Conservation (phyloP, 805 yeast genomes). For the Martiniozyma abietophila region DNA sequence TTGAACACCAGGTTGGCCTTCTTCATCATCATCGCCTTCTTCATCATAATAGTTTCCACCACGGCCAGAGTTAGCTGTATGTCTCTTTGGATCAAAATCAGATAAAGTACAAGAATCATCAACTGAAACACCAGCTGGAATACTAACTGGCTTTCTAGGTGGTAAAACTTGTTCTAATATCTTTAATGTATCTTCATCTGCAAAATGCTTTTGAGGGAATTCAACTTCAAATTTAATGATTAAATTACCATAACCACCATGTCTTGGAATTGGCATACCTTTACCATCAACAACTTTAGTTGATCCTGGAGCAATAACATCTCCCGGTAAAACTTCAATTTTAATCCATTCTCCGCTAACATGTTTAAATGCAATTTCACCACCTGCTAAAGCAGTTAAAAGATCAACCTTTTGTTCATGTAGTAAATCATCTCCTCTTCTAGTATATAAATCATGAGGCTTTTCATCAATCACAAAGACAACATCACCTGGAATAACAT, state of each 20-base stretch:
- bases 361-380: conserved; percentile 79
- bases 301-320: conserved; percentile 78
- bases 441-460: conserved; percentile 71
- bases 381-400: conserved; percentile 94
- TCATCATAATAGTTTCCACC: conserved; percentile 37
- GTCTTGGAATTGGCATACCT: conserved; percentile 95
- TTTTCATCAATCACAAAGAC: conserved; percentile 85
- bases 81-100: conserved; percentile 23
- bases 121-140: conserved; percentile 67
- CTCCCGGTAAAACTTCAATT: conserved; percentile 80
- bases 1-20: conserved; percentile 69
- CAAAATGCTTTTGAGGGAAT: conserved; percentile 73
- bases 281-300: conserved; percentile 79
- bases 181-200: conserved; percentile 66
- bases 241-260: conserved; percentile 83
- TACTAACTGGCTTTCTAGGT: conserved; percentile 46
- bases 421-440: conserved; percentile 83
- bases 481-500: conserved; percentile 93
- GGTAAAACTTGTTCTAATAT: conserved; percentile 73
- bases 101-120: conserved; percentile 47
- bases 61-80: conserved; percentile 29
- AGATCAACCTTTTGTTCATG: conserved; percentile 84
- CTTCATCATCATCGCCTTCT: conserved; percentile 45
- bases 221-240: conserved; percentile 77
- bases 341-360: conserved; percentile 87